Evolutionary conservation across 2,329 filamentous ascomycete genomes (phyloP), one percentile per base, ranked within the genome.

Genomic region (Cladophialophora immunda): DNA sequence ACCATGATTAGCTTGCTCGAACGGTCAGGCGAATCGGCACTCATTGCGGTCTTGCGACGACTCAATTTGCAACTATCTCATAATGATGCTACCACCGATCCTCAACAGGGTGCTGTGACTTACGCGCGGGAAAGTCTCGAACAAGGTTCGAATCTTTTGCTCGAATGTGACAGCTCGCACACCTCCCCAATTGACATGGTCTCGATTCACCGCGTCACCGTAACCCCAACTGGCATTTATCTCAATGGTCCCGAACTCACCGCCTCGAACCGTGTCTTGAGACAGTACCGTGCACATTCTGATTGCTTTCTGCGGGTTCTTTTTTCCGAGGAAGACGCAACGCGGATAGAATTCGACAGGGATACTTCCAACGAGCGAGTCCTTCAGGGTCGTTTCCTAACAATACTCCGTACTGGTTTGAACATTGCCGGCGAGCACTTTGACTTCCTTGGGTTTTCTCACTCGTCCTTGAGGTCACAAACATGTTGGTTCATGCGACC

Each of bases 371-470:
- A 85, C 4, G 81, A 86, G 0, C 50, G 70, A 0, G 82, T 93
- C 8, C 82, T 80, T 54, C 85, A 87, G 67, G 71, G 76, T 0
- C 86, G 89, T 0, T 94, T 93, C 76, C 85, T 85, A 60, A 68
- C 74, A 0, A 79, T 92, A 0, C 81, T 95, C 8, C 76, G 80
- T 2, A 73, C 81, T 0, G 89, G 88, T 0, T 86, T 96, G 30
- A 73, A 78, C 0, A 86, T 94, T 61, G 90, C 85, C 2, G 90
- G 88, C 0, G 82, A 88, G 13, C 74, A 77, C 0, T 93, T 88
- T 73, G 77, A 79, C 0, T 94, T 94, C 73, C 81, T 94, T 0
- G 92, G 92, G 0, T 94, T 93, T 76, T 93, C 91, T 0, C 90
- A 94, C 75, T 94, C 91, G 0, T 93, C 91, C 0, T 82, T 94